Evolutionary conservation across 768 basidiomycete species (phyloP).

Genomic region (Glaciozyma martinii): DNA sequence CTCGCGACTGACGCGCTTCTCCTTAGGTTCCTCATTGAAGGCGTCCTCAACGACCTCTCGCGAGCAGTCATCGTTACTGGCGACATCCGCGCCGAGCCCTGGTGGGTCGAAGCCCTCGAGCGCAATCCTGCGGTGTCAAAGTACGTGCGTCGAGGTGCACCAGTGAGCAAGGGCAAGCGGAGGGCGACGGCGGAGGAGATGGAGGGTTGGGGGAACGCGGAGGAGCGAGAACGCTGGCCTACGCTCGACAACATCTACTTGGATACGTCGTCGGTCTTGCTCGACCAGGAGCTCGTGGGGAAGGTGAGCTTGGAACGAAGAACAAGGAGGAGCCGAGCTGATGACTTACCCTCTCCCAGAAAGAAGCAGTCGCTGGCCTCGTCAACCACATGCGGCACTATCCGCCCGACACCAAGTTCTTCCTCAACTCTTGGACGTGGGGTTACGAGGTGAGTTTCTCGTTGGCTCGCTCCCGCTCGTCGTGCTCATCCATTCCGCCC

Average conservation of each 20-base stretch:
- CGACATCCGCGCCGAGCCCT: constrained; percentile 80
- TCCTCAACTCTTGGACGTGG: constrained; percentile 90
- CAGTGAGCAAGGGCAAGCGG: too few species aligned
- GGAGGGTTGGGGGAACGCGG: neutral
- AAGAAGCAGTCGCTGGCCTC: constrained; percentile 57
- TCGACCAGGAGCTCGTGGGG: constrained; percentile 48
- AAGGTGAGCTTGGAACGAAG: constrained; percentile 46
- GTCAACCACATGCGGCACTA: constrained; percentile 61
- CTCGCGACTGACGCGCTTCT: neutral
- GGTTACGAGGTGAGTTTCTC: constrained; percentile 59
- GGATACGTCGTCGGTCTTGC: constrained; percentile 65
- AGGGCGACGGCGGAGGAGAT: neutral
- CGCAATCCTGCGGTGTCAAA: constrained; percentile 64
- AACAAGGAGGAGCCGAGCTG: neutral
- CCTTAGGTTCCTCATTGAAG: constrained; percentile 49
- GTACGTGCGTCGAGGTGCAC: constrained; percentile 48
- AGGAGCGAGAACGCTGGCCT: neutral
- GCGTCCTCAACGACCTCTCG: constrained; percentile 60
- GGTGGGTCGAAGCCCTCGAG: constrained; percentile 59
- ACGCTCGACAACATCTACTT: constrained; percentile 53
- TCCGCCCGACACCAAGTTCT: constrained; percentile 63
- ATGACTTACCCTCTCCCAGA: constrained; percentile 43
- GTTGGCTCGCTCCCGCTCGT: too few species aligned
- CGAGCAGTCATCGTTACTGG: constrained; percentile 82
- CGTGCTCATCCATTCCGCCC: neutral